Conservation (phyloP, 331 rosid species). For the Dryas integrifolia region DNA sequence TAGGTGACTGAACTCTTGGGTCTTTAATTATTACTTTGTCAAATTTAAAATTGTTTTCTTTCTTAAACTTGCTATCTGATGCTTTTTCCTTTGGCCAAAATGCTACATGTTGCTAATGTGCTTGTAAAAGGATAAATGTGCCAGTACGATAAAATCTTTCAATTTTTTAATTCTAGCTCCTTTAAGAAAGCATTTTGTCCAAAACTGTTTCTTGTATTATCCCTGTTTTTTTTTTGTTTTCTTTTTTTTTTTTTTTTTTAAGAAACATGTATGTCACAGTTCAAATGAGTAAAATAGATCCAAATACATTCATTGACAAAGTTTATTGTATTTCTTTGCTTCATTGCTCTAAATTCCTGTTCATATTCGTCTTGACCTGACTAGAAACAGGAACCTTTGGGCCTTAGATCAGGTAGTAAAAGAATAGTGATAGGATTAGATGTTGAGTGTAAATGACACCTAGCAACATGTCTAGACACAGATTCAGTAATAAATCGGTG, state of each 20-base stretch:
- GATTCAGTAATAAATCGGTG: neutral
- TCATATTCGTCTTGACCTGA: neutral
- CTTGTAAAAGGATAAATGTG: neutral
- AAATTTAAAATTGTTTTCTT: neutral
- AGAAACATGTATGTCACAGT: neutral
- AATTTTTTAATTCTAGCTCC: neutral
- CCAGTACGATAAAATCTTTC: neutral
- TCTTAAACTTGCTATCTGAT: neutral
- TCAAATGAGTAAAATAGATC: neutral
- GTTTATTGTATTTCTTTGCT: too few relatives aligned
- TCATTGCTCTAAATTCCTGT: neutral
- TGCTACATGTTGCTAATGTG: neutral
- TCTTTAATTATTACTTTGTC: neutral
- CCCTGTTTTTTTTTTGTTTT: neutral
- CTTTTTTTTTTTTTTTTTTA: neutral
- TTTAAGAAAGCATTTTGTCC: neutral
- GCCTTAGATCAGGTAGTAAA: neutral
- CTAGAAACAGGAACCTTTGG: neutral
- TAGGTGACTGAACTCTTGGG: conserved; percentile 22
- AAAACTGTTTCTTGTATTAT: too few relatives aligned
- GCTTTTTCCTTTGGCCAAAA: neutral
- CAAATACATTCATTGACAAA: neutral
- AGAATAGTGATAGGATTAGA: neutral
- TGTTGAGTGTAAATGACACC: neutral
- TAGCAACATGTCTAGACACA: neutral